Evolutionary conservation across 2,329 filamentous ascomycete genomes (phyloP).

Genomic region (Elsinoe arachidis): DNA sequence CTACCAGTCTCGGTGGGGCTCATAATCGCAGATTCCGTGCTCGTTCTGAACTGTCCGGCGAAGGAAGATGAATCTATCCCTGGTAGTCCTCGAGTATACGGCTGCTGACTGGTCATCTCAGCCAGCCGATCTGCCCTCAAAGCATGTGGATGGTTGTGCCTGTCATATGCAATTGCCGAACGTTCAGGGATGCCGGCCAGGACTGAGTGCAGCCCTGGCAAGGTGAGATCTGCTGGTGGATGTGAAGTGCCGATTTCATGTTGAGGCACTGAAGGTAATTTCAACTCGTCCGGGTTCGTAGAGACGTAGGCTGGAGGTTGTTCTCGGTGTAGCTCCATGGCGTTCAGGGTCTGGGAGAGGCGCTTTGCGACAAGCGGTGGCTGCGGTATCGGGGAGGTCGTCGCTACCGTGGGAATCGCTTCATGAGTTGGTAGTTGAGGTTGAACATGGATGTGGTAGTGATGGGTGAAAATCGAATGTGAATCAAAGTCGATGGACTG

Average conservation of each 20-base stretch:
- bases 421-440: background rate
- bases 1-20: slow-evolving; percentile 40
- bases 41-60: slow-evolving; percentile 20
- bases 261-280: slow-evolving; percentile 35
- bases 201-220: slow-evolving; percentile 39
- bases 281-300: slow-evolving; percentile 33
- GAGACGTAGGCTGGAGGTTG: slow-evolving; percentile 35
- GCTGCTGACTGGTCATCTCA: slow-evolving; percentile 8
- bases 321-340: slow-evolving; percentile 27
- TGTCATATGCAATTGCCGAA: slow-evolving; percentile 21
- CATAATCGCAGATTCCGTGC: slow-evolving; percentile 29
- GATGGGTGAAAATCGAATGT: background rate
- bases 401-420: background rate
- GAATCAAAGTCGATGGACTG: background rate
- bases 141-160: slow-evolving; percentile 19
- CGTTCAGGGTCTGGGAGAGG: slow-evolving; percentile 12
- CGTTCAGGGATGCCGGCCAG: slow-evolving; percentile 29
- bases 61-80: slow-evolving; percentile 29
- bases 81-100: slow-evolving; percentile 18
- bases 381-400: slow-evolving; percentile 3
- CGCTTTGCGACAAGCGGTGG: slow-evolving; percentile 1
- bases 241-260: slow-evolving; percentile 24
- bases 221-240: slow-evolving; percentile 25
- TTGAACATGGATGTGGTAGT: background rate
- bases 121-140: slow-evolving; percentile 8